Evolutionary conservation across 495 filamentous ascomycete genomes (phyloP), one percentile per base, ranked within the genome.

Genomic region (Aspergillus biplanus): DNA sequence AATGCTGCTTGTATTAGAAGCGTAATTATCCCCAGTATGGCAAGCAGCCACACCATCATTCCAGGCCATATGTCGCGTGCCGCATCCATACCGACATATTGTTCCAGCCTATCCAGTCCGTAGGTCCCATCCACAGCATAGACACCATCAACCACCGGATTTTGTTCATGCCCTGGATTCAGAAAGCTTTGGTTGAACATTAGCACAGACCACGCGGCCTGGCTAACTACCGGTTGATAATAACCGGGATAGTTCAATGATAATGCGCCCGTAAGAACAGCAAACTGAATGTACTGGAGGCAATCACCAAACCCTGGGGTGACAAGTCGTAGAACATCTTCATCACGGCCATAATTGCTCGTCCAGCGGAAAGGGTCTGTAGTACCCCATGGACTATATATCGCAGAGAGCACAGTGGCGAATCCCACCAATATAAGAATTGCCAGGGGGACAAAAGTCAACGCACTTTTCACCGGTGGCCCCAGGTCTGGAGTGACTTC

Each of bases 241-340:
- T 90, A 99, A 0, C 95, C 95, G 0, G 95, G 95, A 71, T 98
- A 99, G 61, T 90, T 87, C 65, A 99, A 75, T 27, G 89, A 91
- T 47, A 99, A 77, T 46, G 89, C 86, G 2, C 96, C 96, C 0
- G 93, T 92, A 37, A 99, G 82, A 18, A 93, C 90, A 53, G 93
- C 83, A 65, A 96, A 98, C 70, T 99, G 95, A 34, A 99, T 89
- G 71, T 98, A 99, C 75, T 99, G 93, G 34, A 99, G 85, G 73
- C 95, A 99, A 67, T 99, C 95, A 11, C 92, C 93, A 72, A 99
- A 99, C 0, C 95, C 95, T 13, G 95, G 95, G 7, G 95, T 99
- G 21, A 99, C 92, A 37, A 98, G 79, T 34, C 95, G 89, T 46
- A 99, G 81, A 60, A 97, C 82, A 73, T 99, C 95, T 49, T 91